Evolutionary conservation across 352 stramenopile genomes (phyloP), one percentile per base, ranked within the genome.

Genomic region (Plasmopara halstedii): DNA sequence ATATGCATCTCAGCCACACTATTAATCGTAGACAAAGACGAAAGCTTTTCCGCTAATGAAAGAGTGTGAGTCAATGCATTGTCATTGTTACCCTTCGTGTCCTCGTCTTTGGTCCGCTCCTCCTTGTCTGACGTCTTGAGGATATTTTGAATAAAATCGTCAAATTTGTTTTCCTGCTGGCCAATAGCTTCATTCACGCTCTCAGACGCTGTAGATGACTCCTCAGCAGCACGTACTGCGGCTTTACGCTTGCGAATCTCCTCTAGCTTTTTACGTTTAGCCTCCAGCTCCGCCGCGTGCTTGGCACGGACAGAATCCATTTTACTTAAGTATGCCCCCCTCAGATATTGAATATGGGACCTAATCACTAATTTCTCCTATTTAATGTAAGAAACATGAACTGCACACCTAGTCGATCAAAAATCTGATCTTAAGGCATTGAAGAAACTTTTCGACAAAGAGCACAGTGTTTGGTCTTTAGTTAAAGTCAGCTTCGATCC

Each of bases 261-360:
- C 57, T 94, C 80, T n/a, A 94, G 70, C 64, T 94, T 94, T 59
- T 83, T 84, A 55, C 81, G 81, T 66, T 94, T 94, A 21, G 74
- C 82, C 56, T 94, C 82, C 34, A 94, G 65, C 61, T 94, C 82
- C 5, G 79, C 79, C 62, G 79, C 81, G 57, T 93, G 81, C 54
- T 85, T 85, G 38, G 78, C 81, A 51, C 81, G 81, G 49, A 89
- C 65, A 50, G 70, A 83, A 58, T 83, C 70, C 70, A 83, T 83
- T 34, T 20, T 42, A 25, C 31, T 6, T 31, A n/a, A n/a, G n/a
- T n/a, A n/a, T 31, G 6, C 26, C 26, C 31, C 31, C n/a, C 31
- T 35, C 31, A 17, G 31, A 35, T 35, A 18, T 35, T 35, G 7
- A 18, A 35, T 35, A 35, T 35, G n/a, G n/a, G n/a, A n/a, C n/a